phyloP scores from a whole-genome alignment of 257 asterid genomes.

The Penstemon davidsonii region DNA sequence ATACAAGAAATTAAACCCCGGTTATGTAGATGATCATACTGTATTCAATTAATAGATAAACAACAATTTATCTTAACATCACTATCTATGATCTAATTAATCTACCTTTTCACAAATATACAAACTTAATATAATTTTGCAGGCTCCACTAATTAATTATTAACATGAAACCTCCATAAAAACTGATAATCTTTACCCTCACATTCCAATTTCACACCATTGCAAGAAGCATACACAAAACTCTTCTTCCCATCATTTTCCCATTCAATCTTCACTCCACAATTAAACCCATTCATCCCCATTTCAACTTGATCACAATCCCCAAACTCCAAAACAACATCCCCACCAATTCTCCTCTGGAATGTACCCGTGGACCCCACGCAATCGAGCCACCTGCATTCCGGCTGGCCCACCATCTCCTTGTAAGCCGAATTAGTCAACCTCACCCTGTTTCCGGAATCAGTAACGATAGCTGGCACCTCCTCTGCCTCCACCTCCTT shows the following conservation, averaged over 20 bases:
- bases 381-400: constrained; percentile 77
- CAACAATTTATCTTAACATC: no score
- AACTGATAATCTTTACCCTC: constrained; percentile 58
- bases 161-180: constrained; percentile 69
- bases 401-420: constrained; percentile 90
- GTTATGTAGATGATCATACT: no score
- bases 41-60: no score
- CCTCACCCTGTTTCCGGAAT: constrained; percentile 69
- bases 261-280: constrained; percentile 75
- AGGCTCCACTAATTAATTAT: background rate
- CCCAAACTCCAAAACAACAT: constrained; percentile 48
- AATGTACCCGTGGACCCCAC: constrained; percentile 35
- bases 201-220: constrained; percentile 49
- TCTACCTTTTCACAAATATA: no score
- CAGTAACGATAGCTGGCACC: constrained; percentile 61
- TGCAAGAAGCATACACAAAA: constrained; percentile 46
- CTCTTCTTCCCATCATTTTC: constrained; percentile 51
- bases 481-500: constrained; percentile 58
- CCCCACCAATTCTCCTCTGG: constrained; percentile 78
- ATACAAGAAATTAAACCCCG: no score
- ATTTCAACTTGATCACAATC: constrained; percentile 27
- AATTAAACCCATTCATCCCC: constrained; percentile 46
- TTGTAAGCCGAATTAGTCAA: constrained; percentile 68
- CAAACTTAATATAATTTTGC: no score
- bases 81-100: constrained; percentile 3